Evolutionary conservation across 345 rosid species (phyloP), one percentile per base, ranked within the genome.

Genomic region (Salix exigua): DNA sequence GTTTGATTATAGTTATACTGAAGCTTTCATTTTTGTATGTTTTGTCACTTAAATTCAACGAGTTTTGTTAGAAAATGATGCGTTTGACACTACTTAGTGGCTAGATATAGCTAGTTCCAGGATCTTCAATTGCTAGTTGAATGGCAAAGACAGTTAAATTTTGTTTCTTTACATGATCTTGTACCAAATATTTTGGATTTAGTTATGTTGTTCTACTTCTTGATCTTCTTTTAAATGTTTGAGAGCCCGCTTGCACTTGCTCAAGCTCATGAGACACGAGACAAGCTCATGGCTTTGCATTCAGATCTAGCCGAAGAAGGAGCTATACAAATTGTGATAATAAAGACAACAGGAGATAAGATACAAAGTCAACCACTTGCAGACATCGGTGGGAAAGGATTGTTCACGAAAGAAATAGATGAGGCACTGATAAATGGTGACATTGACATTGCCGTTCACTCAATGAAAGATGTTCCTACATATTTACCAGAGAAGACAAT

Each of bases 391-490:
- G 99, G 99, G 71, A 96, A 96, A 86, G 99, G 99, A 17, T 85
- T 96, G 66, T 96, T 96, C 83, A 93, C 99, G 2, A 96, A 93
- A 80, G 99, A 96, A 77, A 96, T 96, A 55, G 98, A 96, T 3
- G 99, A 96, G 88, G 98, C 99, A 0, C 85, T 96, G 10, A 79
- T 96, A 21, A 90, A 88, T 61, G 88, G 95, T 68, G 95, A 91
- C 48, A 96, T 96, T 40, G 98, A 96, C 88, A 93, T 96, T 37
- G 99, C 99, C 37, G 99, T 93, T 72, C 99, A 96, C 76, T 96
- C 98, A 2, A 96, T 96, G 99, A 96, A 96, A 83, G 99, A 96
- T 78, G 99, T 96, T 48, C 99, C 99, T 0, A 96, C 99, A 16
- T 96, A 93, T 75, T 78, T 96, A 78, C 99, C 99, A 0, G 97